Evolutionary conservation across 345 rosid species (phyloP).

Genomic region (Brassica carinata): DNA sequence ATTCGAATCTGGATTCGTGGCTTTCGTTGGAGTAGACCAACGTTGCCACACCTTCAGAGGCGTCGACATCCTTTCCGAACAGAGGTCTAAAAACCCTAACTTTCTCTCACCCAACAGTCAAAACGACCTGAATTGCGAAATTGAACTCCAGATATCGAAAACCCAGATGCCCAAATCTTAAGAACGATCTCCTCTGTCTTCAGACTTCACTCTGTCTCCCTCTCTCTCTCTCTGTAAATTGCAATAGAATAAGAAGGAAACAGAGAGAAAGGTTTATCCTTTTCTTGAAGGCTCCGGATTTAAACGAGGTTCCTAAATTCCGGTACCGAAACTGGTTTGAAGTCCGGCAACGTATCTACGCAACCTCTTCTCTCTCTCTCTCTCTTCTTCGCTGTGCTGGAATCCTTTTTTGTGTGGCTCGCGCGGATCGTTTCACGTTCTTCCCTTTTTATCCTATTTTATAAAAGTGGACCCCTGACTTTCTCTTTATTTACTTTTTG

Average conservation of each 20-base stretch:
- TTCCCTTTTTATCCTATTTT: conserved; percentile 28
- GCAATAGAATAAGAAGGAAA: conserved; percentile 9
- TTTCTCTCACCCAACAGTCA: conserved; percentile 17
- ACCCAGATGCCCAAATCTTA: conserved; percentile 18
- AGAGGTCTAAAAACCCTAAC: conserved; percentile 38
- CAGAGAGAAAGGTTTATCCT: neutral
- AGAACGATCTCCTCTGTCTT: conserved; percentile 2
- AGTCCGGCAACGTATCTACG: conserved; percentile 88
- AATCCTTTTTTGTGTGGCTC: conserved; percentile 49
- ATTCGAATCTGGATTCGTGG: conserved; percentile 39
- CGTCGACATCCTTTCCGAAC: conserved; percentile 61
- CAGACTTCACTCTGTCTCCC: neutral
- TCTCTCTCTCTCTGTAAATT: conserved; percentile 30
- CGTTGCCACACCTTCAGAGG: conserved; percentile 75
- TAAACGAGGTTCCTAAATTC: conserved; percentile 60
- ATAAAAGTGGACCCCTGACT: conserved; percentile 9
- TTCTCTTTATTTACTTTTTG: conserved; percentile 42
- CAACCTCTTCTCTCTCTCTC: conserved; percentile 36
- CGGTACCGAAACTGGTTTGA: conserved; percentile 62
- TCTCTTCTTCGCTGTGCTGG: conserved; percentile 36
- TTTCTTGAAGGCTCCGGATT: conserved; percentile 54
- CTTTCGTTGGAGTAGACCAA: conserved; percentile 65
- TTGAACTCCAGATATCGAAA: conserved; percentile 16
- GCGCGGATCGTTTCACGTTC: conserved; percentile 61
- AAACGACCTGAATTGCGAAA: conserved; percentile 13